Evolutionary conservation across 768 basidiomycete species (phyloP).

Genomic region (Amanita subjunquillea): DNA sequence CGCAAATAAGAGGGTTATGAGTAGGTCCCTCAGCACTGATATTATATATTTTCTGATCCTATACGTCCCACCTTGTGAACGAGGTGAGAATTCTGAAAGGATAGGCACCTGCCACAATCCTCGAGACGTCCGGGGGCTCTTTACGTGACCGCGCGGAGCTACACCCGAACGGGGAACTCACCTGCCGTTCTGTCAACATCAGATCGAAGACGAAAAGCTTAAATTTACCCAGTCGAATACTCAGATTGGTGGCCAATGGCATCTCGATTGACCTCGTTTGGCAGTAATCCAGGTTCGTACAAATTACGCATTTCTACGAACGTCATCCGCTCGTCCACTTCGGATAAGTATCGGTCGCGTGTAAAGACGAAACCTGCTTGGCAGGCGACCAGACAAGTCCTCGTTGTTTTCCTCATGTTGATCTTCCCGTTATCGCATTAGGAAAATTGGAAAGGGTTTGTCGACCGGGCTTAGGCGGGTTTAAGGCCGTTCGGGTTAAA

Average conservation of each 20-base stretch:
- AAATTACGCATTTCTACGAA: conserved; percentile 1
- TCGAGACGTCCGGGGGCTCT: conserved; percentile 29
- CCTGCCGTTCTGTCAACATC: conserved; percentile 22
- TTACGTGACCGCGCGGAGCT: conserved; percentile 37
- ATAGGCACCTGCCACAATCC: conserved; percentile 33
- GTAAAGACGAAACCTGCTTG: conserved; percentile 3
- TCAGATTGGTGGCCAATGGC: background rate
- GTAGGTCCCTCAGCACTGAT: conserved; percentile 19
- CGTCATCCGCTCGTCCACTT: conserved; percentile 5
- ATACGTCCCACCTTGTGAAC: conserved; percentile 30
- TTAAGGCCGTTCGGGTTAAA: conserved; percentile 5
- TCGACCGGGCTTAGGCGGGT: conserved; percentile 2
- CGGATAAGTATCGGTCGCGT: conserved; percentile 2
- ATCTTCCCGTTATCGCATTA: conserved; percentile 15
- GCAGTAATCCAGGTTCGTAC: conserved; percentile 2
- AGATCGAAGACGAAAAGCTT: conserved; percentile 18
- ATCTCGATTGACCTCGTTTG: conserved; percentile 3
- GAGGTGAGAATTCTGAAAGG: conserved; percentile 33
- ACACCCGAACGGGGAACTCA: conserved; percentile 23
- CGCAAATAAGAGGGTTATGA: conserved; percentile 23
- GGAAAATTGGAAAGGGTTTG: conserved; percentile 1
- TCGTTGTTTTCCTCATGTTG: conserved; percentile 33
- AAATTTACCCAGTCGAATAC: conserved; percentile 8
- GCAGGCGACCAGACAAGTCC: conserved; percentile 12
- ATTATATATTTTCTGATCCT: conserved; percentile 39